Percentiles rank a stretch among this genome's conserved stretches.
phyloP scores from a whole-genome alignment of 306 rosid genomes.

The Parietaria judaica region DNA sequence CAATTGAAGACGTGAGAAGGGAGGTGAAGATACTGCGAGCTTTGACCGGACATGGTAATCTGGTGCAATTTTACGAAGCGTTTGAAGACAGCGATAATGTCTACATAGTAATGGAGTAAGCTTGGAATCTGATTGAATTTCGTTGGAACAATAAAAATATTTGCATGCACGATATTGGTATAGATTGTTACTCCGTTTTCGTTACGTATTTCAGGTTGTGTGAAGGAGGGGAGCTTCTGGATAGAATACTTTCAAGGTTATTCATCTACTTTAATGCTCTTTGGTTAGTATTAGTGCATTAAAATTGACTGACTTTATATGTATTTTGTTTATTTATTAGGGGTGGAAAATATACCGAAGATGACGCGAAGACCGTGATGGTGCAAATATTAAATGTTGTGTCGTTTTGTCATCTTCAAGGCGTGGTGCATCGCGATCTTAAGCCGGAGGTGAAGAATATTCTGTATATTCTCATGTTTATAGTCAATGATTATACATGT shows the following conservation, averaged over 20 bases:
- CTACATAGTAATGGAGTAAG: constrained; percentile 99
- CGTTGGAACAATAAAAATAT: background rate
- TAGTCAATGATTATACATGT: background rate
- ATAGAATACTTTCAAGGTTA: constrained; percentile 91
- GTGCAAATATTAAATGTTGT: constrained; percentile 87
- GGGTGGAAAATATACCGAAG: constrained; percentile 97
- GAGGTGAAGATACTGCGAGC: constrained; percentile 95
- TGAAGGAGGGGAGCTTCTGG: constrained; percentile 99
- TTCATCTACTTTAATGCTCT: background rate
- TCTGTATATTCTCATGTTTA: constrained; percentile 4
- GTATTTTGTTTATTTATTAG: constrained; percentile 38
- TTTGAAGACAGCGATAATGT: constrained; percentile 95
- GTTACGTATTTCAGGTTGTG: constrained; percentile 67
- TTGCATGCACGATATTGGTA: background rate
- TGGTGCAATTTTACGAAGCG: constrained; percentile 81
- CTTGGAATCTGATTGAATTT: constrained; percentile 16
- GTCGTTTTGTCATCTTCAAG: constrained; percentile 99
- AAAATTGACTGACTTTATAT: constrained; percentile 14
- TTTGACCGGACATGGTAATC: constrained; percentile 80
- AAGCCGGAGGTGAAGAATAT: constrained; percentile 78
- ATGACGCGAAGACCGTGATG: constrained; percentile 92
- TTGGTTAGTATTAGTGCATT: constrained; percentile 12
- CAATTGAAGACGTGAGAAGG: constrained; percentile 96
- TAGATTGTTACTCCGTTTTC: constrained; percentile 1
- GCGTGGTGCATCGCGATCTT: constrained; percentile 99